Evolutionary conservation across 805 yeast genomes (phyloP).

Genomic region (Ogataea degrootiae): DNA sequence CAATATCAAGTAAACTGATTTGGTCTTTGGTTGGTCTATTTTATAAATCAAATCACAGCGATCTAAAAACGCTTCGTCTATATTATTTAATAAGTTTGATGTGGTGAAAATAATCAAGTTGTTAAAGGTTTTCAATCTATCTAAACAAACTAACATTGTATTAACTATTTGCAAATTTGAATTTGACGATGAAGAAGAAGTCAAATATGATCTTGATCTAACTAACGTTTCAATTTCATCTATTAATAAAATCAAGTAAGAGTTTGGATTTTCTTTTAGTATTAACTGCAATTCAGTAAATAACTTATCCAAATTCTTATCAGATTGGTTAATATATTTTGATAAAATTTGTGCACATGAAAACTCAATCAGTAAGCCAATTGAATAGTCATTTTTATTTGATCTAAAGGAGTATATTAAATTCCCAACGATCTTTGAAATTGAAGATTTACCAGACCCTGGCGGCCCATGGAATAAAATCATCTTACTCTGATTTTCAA

Average conservation of each 20-base stretch:
- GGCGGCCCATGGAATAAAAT: slow-evolving; percentile 39
- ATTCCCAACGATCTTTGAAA: slow-evolving; percentile 34
- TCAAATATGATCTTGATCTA: slow-evolving; percentile 32
- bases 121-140: slow-evolving; percentile 30
- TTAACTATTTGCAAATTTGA: slow-evolving; percentile 36
- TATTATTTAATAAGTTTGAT: slow-evolving; percentile 33
- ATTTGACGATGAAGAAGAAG: slow-evolving; percentile 35
- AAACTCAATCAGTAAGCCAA: slow-evolving; percentile 35
- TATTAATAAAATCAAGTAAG: slow-evolving; percentile 33
- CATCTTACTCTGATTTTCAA: slow-evolving; percentile 4
- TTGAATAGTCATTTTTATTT: slow-evolving; percentile 1
- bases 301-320: slow-evolving; percentile 34
- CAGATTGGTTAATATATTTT: slow-evolving; percentile 43
- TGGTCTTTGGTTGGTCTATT: slow-evolving; percentile 31
- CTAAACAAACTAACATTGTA: slow-evolving; percentile 38
- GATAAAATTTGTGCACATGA: slow-evolving; percentile 41
- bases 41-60: slow-evolving; percentile 35
- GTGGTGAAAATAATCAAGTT: slow-evolving; percentile 38
- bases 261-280: slow-evolving; percentile 6
- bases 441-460: slow-evolving; percentile 43
- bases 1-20: slow-evolving; percentile 29
- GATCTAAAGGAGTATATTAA: slow-evolving; percentile 8
- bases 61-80: slow-evolving; percentile 42
- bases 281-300: slow-evolving; percentile 32
- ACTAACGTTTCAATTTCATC: slow-evolving; percentile 46